Base-by-base conservation (phyloP, 202 grass and related monocot species). In the Eragrostis tef region DNA sequence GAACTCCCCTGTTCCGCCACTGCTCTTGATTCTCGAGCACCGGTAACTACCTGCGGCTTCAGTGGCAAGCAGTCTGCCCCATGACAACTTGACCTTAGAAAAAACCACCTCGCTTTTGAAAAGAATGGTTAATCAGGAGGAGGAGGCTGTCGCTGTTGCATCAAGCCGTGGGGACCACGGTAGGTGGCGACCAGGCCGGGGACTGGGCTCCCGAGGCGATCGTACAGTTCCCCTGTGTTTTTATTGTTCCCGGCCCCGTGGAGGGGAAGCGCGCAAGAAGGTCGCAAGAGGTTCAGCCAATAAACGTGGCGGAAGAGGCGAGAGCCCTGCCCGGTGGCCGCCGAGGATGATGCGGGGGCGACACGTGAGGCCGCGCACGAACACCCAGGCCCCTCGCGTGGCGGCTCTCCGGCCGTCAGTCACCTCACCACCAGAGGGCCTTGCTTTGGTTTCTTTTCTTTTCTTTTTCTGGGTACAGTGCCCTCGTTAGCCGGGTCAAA, bases 211-310 rank as follows among this genome's bases (percentile, higher is more conserved):
- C 54, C 78, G 21, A 82, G 78, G 64, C n/a, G 68, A 45, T 0
- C 19, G 7, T 2, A 6, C 15, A 4, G 5, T 4, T 1, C 4
- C 3, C 17, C 4, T 2, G 15, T 29, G 24, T 20, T 27, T 9
- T 13, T 12, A 7, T 42, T 24, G 27, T 10, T 70, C 64, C 43
- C 64, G 25, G 41, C 26, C 29, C 19, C 44, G 31, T 0, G 24
- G 50, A 86, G 61, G 84, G 9, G 84, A 49, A 26, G 64, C 21
- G 20, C 29, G 31, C 79, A 31, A 70, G 72, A 87, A 81, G 54
- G n/a, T n/a, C n/a, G n/a, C n/a, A n/a, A n/a, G n/a, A n/a, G n/a
- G 31, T 87, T 87, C 71, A 77, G 21, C 84, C 68, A 74, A 74
- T 80, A 48, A 80, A 80, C 76, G 58, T 86, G 25, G 84, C 84